These are phyloP conservation scores for Plasmopara viticola DNA, from an alignment of 352 stramenopile genomes.

Conservation along the genomic window DNA sequence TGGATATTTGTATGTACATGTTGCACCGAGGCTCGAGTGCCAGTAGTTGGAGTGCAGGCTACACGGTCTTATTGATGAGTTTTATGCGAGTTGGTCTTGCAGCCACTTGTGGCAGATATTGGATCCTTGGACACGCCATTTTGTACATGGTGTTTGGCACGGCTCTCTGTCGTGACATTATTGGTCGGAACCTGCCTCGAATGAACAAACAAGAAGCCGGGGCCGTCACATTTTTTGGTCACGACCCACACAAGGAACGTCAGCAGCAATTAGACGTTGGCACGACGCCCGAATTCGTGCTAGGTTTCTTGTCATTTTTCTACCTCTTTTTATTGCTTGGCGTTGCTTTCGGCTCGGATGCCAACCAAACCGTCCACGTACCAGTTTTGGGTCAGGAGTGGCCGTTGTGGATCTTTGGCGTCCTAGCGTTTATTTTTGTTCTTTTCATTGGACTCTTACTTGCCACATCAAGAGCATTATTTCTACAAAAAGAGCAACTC, in stretches of 20 bases:
- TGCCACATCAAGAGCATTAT: conserved; percentile 73
- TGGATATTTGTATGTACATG: conserved; percentile 75
- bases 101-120: conserved; percentile 60
- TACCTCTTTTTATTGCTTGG: conserved; percentile 79
- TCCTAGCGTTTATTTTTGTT: conserved; percentile 77
- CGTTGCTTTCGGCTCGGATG: conserved; percentile 60
- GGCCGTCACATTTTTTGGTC: conserved; percentile 78
- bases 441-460: conserved; percentile 68
- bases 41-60: conserved; percentile 62
- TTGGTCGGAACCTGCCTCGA: conserved; percentile 66
- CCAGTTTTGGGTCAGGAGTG: conserved; percentile 58
- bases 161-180: conserved; percentile 75
- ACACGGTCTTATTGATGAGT: conserved; percentile 78
- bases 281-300: conserved; percentile 75
- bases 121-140: conserved; percentile 74
- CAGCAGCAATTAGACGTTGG: conserved; percentile 61
- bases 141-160: conserved; percentile 77
- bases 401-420: conserved; percentile 83
- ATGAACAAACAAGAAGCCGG: conserved; percentile 82
- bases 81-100: conserved; percentile 63
- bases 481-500: conserved; percentile 71
- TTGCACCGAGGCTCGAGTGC: conserved; percentile 54
- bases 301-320: conserved; percentile 80
- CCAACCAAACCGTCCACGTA: conserved; percentile 41
- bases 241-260: conserved; percentile 54